Evolutionary conservation across 2,329 filamentous ascomycete genomes (phyloP).

Genomic region (Alternaria rosae): DNA sequence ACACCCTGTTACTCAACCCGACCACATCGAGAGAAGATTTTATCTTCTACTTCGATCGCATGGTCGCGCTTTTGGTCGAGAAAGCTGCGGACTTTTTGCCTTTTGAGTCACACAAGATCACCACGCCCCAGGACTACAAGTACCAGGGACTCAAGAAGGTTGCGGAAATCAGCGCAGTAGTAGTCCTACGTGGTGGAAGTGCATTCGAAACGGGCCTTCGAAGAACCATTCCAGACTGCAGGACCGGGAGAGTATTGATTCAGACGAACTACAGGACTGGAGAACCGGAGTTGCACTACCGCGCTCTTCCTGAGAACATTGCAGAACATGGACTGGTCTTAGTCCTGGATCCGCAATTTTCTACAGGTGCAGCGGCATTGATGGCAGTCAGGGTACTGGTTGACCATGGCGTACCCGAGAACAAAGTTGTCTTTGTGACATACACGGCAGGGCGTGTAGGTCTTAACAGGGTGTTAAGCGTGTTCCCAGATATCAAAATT

Average conservation of each 20-base stretch:
- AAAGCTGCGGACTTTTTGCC: constrained; percentile 63
- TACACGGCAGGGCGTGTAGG: constrained; percentile 88
- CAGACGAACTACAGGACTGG: constrained; percentile 76
- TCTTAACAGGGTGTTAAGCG: constrained; percentile 82
- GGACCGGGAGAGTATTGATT: constrained; percentile 86
- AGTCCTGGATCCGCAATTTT: constrained; percentile 92
- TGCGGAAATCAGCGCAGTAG: constrained; percentile 74
- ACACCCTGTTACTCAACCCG: constrained; percentile 85
- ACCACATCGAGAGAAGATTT: constrained; percentile 86
- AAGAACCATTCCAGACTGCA: constrained; percentile 90
- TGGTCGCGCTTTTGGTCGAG: constrained; percentile 85
- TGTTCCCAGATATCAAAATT: constrained; percentile 86
- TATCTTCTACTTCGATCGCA: constrained; percentile 94
- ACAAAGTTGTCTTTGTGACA: constrained; percentile 89
- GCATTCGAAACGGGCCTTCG: constrained; percentile 87
- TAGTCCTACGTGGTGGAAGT: constrained; percentile 87
- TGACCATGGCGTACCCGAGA: constrained; percentile 86
- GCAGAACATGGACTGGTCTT: constrained; percentile 79
- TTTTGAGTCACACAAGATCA: constrained; percentile 69
- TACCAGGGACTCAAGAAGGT: constrained; percentile 76
- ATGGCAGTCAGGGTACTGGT: constrained; percentile 98
- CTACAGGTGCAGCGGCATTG: constrained; percentile 80
- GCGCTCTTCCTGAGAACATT: constrained; percentile 77
- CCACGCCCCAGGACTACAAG: constrained; percentile 72
- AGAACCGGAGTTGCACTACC: constrained; percentile 91